Conservation (phyloP, 1,284 basidiomycete species). For the Ustilago nuda region DNA sequence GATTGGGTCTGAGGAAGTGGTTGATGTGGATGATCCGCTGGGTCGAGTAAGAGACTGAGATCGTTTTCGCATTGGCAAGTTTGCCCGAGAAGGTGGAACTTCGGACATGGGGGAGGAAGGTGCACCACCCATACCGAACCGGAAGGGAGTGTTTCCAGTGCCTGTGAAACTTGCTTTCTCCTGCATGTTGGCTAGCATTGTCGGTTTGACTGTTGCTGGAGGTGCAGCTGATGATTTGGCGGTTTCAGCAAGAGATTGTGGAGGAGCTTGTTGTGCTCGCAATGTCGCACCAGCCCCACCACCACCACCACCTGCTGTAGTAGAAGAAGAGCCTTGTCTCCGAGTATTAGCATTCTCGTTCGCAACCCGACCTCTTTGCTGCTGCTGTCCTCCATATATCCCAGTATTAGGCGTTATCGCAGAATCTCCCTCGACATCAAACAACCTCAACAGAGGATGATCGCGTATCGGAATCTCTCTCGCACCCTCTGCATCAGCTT, state of each 20-base stretch:
- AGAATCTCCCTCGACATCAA: constrained; percentile 43
- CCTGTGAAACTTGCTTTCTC: constrained; percentile 61
- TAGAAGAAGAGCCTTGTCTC: constrained; percentile 9
- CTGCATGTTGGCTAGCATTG: constrained; percentile 9
- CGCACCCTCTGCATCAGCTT: constrained; percentile 23
- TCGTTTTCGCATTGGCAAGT: constrained; percentile 27
- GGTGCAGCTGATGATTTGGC: neutral
- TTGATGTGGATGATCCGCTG: constrained; percentile 1
- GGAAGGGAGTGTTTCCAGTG: constrained; percentile 62
- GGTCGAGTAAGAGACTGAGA: constrained; percentile 43
- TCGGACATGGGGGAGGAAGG: constrained; percentile 20
- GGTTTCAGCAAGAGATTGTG: constrained; percentile 1
- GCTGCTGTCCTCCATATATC: constrained; percentile 18
- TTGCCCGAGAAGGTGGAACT: neutral
- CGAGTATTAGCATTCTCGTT: constrained; percentile 22
- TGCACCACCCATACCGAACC: constrained; percentile 61
- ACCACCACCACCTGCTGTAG: neutral
- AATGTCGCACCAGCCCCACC: constrained; percentile 10
- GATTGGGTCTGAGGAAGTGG: neutral
- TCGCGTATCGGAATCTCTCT: constrained; percentile 46
- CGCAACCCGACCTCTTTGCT: neutral
- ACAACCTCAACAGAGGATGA: constrained; percentile 57
- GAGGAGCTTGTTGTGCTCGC: constrained; percentile 20
- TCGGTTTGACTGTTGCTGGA: constrained; percentile 21
- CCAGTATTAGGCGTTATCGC: constrained; percentile 11